Conservation (phyloP, 2,329 filamentous ascomycete genomes). For the Aspergillus fructus region DNA sequence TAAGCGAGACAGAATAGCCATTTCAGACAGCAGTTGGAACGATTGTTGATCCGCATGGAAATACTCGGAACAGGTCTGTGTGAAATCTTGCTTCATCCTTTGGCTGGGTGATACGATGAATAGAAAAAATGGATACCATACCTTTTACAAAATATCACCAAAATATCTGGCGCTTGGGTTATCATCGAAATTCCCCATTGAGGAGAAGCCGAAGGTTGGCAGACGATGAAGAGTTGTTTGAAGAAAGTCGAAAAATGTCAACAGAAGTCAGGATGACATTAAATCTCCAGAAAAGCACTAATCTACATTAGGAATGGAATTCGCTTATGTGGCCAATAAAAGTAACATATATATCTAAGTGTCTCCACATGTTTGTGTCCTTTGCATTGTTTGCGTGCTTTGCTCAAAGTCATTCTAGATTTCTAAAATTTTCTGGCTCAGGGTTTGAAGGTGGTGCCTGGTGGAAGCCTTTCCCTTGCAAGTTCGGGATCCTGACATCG, state of each 20-base stretch:
- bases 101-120: slow-evolving; percentile 12
- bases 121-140: neutral
- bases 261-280: neutral
- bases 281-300: neutral
- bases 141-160: neutral
- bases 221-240: slow-evolving; percentile 3
- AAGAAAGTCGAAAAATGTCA: slow-evolving; percentile 1
- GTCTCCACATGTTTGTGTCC: slow-evolving; percentile 11
- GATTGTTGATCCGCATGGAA: slow-evolving; percentile 51
- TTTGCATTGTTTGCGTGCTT: slow-evolving; percentile 14
- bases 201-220: neutral
- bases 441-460: neutral
- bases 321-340: slow-evolving; percentile 22
- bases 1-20: slow-evolving; percentile 16
- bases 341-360: neutral
- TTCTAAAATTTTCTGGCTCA: slow-evolving; percentile 12
- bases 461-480: neutral
- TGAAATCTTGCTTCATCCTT: slow-evolving; percentile 60
- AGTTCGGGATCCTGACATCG: neutral
- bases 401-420: slow-evolving; percentile 17
- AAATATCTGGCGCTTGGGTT: neutral
- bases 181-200: neutral
- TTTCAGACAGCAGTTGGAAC: slow-evolving; percentile 51
- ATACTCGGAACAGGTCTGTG: slow-evolving; percentile 67
- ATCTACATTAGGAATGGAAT: slow-evolving; percentile 30